Conservation (phyloP, 140 eudicot species). For the Stevia rebaudiana region DNA sequence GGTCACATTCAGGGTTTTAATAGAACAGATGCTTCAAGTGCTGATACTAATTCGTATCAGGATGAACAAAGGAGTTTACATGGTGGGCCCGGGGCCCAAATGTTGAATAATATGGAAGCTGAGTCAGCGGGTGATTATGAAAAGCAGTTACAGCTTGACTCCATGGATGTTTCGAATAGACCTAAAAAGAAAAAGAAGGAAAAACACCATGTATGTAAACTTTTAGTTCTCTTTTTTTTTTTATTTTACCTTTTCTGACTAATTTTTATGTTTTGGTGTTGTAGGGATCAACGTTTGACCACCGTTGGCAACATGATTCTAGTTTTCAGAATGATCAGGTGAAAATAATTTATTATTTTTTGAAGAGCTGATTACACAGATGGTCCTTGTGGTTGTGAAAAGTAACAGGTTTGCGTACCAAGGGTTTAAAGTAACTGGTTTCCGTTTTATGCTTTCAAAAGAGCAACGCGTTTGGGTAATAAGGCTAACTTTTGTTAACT, state of each 20-base stretch:
- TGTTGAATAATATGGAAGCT: constrained; percentile 65
- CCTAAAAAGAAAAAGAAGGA: constrained; percentile 88
- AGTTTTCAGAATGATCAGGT: constrained; percentile 77
- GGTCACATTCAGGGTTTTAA: constrained; percentile 50
- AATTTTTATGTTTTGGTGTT: constrained; percentile 5
- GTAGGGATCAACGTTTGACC: constrained; percentile 59
- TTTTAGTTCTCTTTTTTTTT: constrained; percentile 7
- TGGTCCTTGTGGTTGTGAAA: too few relatives aligned
- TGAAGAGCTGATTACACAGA: too few relatives aligned
- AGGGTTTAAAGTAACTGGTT: too few relatives aligned
- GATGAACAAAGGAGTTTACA: constrained; percentile 77
- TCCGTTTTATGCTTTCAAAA: too few relatives aligned
- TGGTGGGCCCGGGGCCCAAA: constrained; percentile 58
- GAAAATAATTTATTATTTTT: neutral
- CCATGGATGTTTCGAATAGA: constrained; percentile 61
- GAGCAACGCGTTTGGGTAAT: too few relatives aligned
- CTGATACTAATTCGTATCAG: constrained; percentile 89
- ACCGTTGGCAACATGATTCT: constrained; percentile 66
- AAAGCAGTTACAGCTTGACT: constrained; percentile 58
- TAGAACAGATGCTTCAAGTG: constrained; percentile 91
- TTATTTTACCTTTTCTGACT: neutral
- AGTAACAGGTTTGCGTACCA: too few relatives aligned
- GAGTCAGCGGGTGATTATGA: constrained; percentile 73
- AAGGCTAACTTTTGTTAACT: too few relatives aligned
- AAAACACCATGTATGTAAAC: constrained; percentile 56